Evolutionary conservation across 305 asterid species (phyloP).

Genomic region (Fraxinus sp.): DNA sequence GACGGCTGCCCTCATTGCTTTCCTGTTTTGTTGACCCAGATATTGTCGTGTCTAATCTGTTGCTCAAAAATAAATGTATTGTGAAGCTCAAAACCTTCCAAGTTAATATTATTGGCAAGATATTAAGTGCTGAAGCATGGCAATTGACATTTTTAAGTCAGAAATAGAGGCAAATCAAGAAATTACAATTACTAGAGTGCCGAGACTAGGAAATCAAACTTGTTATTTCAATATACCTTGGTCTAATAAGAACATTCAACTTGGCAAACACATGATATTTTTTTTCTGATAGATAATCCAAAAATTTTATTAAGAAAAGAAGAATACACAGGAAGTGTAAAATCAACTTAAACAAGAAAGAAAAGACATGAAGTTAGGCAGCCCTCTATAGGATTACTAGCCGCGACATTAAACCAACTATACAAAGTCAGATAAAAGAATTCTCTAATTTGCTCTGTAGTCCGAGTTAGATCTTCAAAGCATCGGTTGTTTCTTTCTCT

Average conservation of each 20-base stretch:
- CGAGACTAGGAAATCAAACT: constrained; percentile 1
- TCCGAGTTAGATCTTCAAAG: too few species aligned
- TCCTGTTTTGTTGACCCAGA: constrained; percentile 93
- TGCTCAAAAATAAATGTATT: constrained; percentile 7
- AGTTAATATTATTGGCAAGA: neutral
- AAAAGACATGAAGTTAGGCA: too few species aligned
- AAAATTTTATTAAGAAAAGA: too few species aligned
- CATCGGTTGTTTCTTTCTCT: too few species aligned
- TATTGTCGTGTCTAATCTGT: constrained; percentile 94
- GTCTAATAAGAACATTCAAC: neutral
- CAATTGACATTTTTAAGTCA: constrained; percentile 4
- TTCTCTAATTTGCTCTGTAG: too few species aligned
- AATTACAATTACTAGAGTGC: constrained; percentile 9
- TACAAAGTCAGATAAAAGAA: too few species aligned
- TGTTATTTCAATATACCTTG: constrained; percentile 3
- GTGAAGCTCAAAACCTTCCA: neutral
- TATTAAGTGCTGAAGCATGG: neutral
- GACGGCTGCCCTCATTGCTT: constrained; percentile 93
- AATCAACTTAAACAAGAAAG: too few species aligned
- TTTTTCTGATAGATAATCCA: too few species aligned
- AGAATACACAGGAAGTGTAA: too few species aligned
- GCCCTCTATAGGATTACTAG: too few species aligned
- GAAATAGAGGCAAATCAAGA: constrained; percentile 18
- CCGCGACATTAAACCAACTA: too few species aligned
- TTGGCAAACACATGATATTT: neutral